These are phyloP conservation scores for Fusarium begoniae DNA, from an alignment of 2,329 filamentous ascomycete species.

Conservation along the genomic window DNA sequence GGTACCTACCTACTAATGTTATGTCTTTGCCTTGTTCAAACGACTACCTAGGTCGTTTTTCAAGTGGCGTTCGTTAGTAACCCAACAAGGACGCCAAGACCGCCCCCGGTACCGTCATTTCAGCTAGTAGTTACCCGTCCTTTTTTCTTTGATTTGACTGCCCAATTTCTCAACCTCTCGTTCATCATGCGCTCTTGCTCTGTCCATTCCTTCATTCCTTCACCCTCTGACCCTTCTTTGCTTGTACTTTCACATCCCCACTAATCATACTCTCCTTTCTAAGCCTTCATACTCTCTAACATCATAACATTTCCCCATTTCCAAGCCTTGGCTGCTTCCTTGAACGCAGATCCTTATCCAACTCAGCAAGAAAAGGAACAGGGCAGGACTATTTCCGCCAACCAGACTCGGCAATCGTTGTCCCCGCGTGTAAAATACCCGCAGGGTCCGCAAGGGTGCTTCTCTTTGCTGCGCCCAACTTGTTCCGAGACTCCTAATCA, in stretches of 20 bases:
- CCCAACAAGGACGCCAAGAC: conserved; percentile 35
- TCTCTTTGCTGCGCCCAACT: conserved; percentile 24
- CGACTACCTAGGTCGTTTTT: conserved; percentile 1
- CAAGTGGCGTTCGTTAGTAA: conserved; percentile 26
- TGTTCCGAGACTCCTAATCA: conserved; percentile 21
- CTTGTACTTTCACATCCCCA: background rate
- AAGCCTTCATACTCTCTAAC: background rate
- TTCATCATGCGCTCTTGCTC: conserved; percentile 19
- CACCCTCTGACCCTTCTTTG: conserved; percentile 7
- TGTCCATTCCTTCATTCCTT: conserved; percentile 29
- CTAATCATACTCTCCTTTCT: conserved; percentile 19
- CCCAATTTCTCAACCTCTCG: conserved; percentile 28
- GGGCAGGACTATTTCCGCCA: conserved; percentile 23
- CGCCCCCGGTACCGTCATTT: conserved; percentile 34
- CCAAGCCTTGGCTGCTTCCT: conserved; percentile 28
- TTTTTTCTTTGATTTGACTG: conserved; percentile 16
- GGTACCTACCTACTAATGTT: background rate
- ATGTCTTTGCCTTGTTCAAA: conserved; percentile 2
- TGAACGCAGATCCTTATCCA: conserved; percentile 33
- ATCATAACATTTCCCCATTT: conserved; percentile 15
- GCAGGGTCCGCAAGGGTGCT: conserved; percentile 29
- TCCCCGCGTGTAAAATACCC: conserved; percentile 37
- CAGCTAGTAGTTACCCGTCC: conserved; percentile 10
- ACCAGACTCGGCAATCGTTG: conserved; percentile 38
- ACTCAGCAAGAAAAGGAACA: conserved; percentile 10